A percentile compares a stretch with the other conserved stretches of the same genome.
These are phyloP conservation scores for Teunomyces tritomae DNA, from an alignment of 805 yeast genomes.

Conservation along the genomic window DNA sequence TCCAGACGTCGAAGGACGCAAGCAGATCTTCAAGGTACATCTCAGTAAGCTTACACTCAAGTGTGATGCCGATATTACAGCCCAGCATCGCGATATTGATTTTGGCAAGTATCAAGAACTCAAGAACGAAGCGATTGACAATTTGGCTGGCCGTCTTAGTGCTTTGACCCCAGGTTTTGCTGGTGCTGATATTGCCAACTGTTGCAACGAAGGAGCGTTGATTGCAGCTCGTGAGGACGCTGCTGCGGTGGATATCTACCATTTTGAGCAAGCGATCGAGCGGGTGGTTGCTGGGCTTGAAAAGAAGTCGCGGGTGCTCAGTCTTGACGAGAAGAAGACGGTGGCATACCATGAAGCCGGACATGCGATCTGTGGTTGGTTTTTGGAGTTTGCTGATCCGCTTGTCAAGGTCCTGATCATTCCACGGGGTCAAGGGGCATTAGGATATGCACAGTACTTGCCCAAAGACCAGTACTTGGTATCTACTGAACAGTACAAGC, in stretches of 20 bases:
- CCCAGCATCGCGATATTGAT: slow-evolving; percentile 35
- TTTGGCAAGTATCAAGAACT: slow-evolving; percentile 39
- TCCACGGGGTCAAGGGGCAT: slow-evolving; percentile 92
- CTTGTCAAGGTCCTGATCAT: slow-evolving; percentile 88
- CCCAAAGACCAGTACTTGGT: slow-evolving; percentile 86
- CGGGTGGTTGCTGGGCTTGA: slow-evolving; percentile 94
- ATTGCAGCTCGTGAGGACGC: slow-evolving; percentile 84
- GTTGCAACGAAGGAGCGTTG: slow-evolving; percentile 91
- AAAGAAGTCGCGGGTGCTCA: slow-evolving; percentile 73
- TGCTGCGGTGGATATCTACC: slow-evolving; percentile 56
- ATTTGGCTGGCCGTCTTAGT: slow-evolving; percentile 78
- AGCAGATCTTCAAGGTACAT: slow-evolving; percentile 81
- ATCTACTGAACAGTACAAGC: slow-evolving; percentile 70
- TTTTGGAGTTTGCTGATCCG: slow-evolving; percentile 82
- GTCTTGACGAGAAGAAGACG: slow-evolving; percentile 75
- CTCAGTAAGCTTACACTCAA: slow-evolving; percentile 56
- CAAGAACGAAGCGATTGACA: slow-evolving; percentile 47
- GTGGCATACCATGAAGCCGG: slow-evolving; percentile 98
- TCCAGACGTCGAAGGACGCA: slow-evolving; percentile 88
- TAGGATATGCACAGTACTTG: slow-evolving; percentile 93
- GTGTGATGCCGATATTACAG: slow-evolving; percentile 36
- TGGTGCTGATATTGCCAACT: slow-evolving; percentile 95
- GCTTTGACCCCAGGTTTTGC: slow-evolving; percentile 94
- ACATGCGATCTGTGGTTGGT: slow-evolving; percentile 96
- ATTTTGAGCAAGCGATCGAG: slow-evolving; percentile 91